phyloP scores from a whole-genome alignment of 2,329 filamentous ascomycete genomes.

The Sporothrix luriei region DNA sequence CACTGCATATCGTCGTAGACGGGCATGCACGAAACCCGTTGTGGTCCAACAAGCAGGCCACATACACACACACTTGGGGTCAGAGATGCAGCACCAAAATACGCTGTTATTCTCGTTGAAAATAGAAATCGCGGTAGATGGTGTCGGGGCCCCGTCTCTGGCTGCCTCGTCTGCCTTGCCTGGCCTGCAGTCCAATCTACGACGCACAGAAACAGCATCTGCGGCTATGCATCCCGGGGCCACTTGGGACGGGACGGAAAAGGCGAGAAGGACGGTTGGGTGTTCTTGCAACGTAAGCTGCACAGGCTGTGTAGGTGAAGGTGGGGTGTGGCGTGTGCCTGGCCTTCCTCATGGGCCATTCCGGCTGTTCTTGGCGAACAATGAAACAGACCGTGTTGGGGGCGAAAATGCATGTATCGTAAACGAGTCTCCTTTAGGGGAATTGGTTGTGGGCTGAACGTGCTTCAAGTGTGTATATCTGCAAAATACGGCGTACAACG shows the following conservation, averaged over 20 bases:
- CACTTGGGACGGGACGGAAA: background rate
- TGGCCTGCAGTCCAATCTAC: background rate
- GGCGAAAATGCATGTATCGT: background rate
- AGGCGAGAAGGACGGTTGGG: background rate
- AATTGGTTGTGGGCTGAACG: background rate
- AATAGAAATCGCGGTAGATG: background rate
- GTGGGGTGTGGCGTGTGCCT: background rate
- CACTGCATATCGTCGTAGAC: background rate
- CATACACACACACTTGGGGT: too few species aligned
- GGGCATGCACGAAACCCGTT: background rate
- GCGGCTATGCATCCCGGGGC: background rate
- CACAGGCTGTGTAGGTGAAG: background rate
- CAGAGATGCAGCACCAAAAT: background rate
- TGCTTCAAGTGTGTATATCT: too few species aligned
- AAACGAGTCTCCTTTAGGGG: background rate
- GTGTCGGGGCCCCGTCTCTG: background rate
- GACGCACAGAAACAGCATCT: background rate
- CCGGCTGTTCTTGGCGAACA: background rate
- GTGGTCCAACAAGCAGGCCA: constrained; percentile 8
- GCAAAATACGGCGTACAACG: too few species aligned
- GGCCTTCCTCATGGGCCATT: background rate
- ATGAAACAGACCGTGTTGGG: constrained; percentile 1
- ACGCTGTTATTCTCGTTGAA: constrained; percentile 14
- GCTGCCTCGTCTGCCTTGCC: background rate
- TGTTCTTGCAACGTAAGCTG: background rate